Conservation (phyloP, 2,329 filamentous ascomycete species). For the Aspergillus brunneoviolaceus region DNA sequence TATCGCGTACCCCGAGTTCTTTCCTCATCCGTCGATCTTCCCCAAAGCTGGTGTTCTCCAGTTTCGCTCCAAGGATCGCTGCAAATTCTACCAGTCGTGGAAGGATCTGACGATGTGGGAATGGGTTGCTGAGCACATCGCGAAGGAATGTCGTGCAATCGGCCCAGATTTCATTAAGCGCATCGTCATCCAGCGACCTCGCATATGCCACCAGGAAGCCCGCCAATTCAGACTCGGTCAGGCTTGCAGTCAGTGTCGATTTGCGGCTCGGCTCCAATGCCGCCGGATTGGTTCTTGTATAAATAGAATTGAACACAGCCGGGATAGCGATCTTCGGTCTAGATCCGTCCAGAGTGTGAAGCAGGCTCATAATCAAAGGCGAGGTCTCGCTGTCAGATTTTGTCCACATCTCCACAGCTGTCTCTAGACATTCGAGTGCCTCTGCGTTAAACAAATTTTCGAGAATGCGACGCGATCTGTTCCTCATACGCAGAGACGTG, state of each 20-base stretch:
- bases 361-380: slow-evolving; percentile 73
- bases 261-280: slow-evolving; percentile 76
- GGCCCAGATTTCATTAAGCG: slow-evolving; percentile 96
- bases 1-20: slow-evolving; percentile 72
- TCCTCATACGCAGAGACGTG: slow-evolving; percentile 86
- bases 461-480: slow-evolving; percentile 79
- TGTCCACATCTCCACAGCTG: slow-evolving; percentile 80
- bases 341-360: slow-evolving; percentile 88
- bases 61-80: slow-evolving; percentile 86
- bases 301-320: slow-evolving; percentile 92
- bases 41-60: slow-evolving; percentile 96
- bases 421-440: slow-evolving; percentile 89
- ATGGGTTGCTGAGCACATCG: slow-evolving; percentile 87
- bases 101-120: slow-evolving; percentile 88
- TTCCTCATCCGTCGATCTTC: slow-evolving; percentile 89
- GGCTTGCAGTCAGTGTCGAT: slow-evolving; percentile 81
- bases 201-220: slow-evolving; percentile 90
- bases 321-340: slow-evolving; percentile 89
- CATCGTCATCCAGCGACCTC: slow-evolving; percentile 86
- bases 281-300: slow-evolving; percentile 83
- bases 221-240: slow-evolving; percentile 80
- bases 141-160: slow-evolving; percentile 89
- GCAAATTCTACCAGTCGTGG: slow-evolving; percentile 85
- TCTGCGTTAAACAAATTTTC: slow-evolving; percentile 93
- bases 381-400: slow-evolving; percentile 53